Evolutionary conservation across 441 rosid genomes (phyloP).

Genomic region (Arabidopsis hybrid): DNA sequence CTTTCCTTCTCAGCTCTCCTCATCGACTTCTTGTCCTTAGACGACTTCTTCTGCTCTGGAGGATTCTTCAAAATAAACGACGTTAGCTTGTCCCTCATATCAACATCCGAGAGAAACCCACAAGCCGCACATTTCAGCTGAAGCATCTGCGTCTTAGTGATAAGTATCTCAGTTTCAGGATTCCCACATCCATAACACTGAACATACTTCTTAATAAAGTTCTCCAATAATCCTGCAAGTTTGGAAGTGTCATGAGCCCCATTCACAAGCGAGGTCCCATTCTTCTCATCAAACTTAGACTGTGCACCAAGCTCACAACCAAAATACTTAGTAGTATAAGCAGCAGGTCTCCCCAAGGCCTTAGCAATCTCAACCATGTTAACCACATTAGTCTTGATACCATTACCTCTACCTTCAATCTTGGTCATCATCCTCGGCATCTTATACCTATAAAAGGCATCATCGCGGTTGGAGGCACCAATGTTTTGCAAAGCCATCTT

Average conservation of each 20-base stretch:
- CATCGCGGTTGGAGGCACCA: conserved; percentile 94
- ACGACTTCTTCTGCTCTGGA: conserved; percentile 72
- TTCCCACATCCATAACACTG: conserved; percentile 97
- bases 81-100: conserved; percentile 95
- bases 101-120: conserved; percentile 64
- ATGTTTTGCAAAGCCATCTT: conserved; percentile 83
- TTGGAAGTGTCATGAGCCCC: conserved; percentile 88
- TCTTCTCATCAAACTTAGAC: conserved; percentile 62
- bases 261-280: conserved; percentile 65
- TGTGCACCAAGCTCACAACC: conserved; percentile 99
- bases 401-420: conserved; percentile 95
- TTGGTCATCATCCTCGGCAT: conserved; percentile 96
- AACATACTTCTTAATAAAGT: conserved; percentile 92
- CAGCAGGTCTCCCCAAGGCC: conserved; percentile 89
- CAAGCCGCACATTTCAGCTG: conserved; percentile 68
- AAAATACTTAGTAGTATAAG: conserved; percentile 88
- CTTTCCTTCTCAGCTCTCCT: conserved; percentile 81
- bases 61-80: conserved; percentile 86
- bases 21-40: conserved; percentile 74
- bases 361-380: conserved; percentile 98
- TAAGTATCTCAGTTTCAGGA: conserved; percentile 89
- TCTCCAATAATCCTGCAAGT: conserved; percentile 85
- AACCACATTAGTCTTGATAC: conserved; percentile 91
- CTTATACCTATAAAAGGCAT: conserved; percentile 98
- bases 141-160: conserved; percentile 87